Base-by-base conservation (phyloP, 768 basidiomycete species). In the Krasilnikovozyma curviuscula region DNA sequence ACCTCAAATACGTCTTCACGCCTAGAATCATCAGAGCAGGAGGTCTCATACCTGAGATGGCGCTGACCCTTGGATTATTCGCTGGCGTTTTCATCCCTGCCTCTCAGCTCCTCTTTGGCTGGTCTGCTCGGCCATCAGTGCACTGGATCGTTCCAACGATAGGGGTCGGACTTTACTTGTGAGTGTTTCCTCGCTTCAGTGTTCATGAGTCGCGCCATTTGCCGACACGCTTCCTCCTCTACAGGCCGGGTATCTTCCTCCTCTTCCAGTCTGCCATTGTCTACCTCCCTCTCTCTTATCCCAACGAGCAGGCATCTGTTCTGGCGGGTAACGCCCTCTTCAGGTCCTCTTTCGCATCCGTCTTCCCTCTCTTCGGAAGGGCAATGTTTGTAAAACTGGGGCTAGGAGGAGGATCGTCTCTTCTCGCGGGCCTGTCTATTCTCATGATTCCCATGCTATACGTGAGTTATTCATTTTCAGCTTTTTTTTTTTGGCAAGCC, bases 281-380 rank as follows among this genome's bases (percentile, higher is more conserved):
- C n/a, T n/a, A n/a, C n/a, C n/a, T n/a, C n/a, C n/a, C n/a, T n/a
- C n/a, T n/a, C n/a, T n/a, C 55, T 7, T 66, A 63, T 55, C 56
- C 55, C 7, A 35, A 56, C 19, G 62, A 65, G 46, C 63, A 64
- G 3, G 67, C 65, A 0, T 58, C 57, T 1, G 57, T 63, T 7
- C 53, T 67, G 3, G 67, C 66, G 2, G 57, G 57, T 2, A 66
- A 66, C 52, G 62, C 59, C 41, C 56, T 67, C 32, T 57, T 67
- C 46, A 48, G 67, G 18, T 59, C 59, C 10, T 46, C 55, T 14
- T 48, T 65, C 35, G 64, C 60, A 34, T 35, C 43, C 7, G 56
- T 44, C 10, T 59, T 62, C 54, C 61, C 56, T 1, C 53, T 66
- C 10, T 63, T 62, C 21, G 61, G 61, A 5, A 49, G 49, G 12